Conservation (phyloP, 192 early-diverging fungal genomes). For the Geosiphon pyriformis region DNA sequence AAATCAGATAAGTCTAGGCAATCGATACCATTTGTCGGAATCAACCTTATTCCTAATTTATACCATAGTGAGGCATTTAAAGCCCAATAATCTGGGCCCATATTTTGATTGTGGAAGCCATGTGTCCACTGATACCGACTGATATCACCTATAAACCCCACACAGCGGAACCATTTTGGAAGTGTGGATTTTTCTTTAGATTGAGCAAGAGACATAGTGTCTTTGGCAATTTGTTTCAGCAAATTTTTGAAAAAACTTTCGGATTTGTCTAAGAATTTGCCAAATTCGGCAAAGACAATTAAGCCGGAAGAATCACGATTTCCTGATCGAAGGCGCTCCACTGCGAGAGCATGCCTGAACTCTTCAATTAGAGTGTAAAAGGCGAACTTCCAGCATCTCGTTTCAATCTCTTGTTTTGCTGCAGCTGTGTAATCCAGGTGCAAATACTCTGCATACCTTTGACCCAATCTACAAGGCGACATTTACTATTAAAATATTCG, state of each 20-base stretch:
- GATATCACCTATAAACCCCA: slow-evolving; percentile 45
- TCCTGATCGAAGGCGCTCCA: slow-evolving; percentile 22
- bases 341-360: slow-evolving; percentile 42
- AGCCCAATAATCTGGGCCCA: slow-evolving; percentile 25
- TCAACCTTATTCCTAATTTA: slow-evolving; percentile 33
- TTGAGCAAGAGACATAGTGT: slow-evolving; percentile 12
- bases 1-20: slow-evolving; percentile 17
- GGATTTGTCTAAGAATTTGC: slow-evolving; percentile 38
- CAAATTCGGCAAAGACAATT: slow-evolving; percentile 33
- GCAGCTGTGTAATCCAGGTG: slow-evolving; percentile 42
- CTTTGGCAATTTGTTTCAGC: slow-evolving; percentile 29
- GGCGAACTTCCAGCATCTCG: slow-evolving; percentile 50
- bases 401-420: slow-evolving; percentile 48
- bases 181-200: slow-evolving; percentile 14
- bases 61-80: slow-evolving; percentile 30
- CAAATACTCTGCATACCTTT: slow-evolving; percentile 40
- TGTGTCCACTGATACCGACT: slow-evolving; percentile 48
- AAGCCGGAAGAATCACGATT: slow-evolving; percentile 22
- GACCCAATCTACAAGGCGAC: slow-evolving; percentile 29
- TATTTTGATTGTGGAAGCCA: slow-evolving; percentile 28
- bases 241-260: slow-evolving; percentile 45
- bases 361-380: slow-evolving; percentile 48
- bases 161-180: slow-evolving; percentile 45
- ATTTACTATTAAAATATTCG: background rate
- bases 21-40: slow-evolving; percentile 41